Base-by-base conservation (phyloP, 164 flowering plant species). In the Dillenia turbinata region DNA sequence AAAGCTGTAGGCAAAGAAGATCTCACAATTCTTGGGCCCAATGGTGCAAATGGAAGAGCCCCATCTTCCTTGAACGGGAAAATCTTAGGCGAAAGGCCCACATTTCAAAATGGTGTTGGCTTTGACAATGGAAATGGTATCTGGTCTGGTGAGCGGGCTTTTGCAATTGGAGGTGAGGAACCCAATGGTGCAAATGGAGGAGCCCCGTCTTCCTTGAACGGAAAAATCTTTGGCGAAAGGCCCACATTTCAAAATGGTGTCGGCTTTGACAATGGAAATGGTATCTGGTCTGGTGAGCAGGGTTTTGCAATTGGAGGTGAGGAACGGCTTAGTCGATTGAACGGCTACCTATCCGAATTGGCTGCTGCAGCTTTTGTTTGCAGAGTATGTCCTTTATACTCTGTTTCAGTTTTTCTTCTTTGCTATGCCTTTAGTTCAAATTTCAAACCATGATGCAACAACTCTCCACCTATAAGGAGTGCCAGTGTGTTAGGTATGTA, bases 321-420 rank as follows among this genome's bases (percentile, higher is more conserved):
- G 61, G 99, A 94, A 68, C 84, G 86, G 44, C 76, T 75, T 61
- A 83, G 97, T 66, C 78, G 96, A 67, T 66, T 56, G 62, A 82
- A 84, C 74, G 96, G 96, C 66, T 91, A 87, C 75, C 90, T 91
- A 58, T 88, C 98, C 45, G 98, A 94, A 72, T 75, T 94, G 81
- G 98, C 97, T 70, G 97, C 95, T 66, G 98, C 95, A 49, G 92
- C 96, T 59, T 94, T 87, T 75, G 98, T 91, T 63, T 94, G 98
- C 79, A 76, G 89, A 73, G 98, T 93, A 73, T 85, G 92, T 73
- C 56, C 55, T 12, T 10, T 47, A 17, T 47, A 26, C 13, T 47
- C 19, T 56, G 45, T 5, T 13, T 57, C 7, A 1, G 5, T 14
- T 14, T 26, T 8, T 55, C 53, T 33, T 59, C 53, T 26, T 22